These are phyloP conservation scores for Xylaria acuta DNA, from an alignment of 495 filamentous ascomycete genomes.

Conservation along the genomic window DNA sequence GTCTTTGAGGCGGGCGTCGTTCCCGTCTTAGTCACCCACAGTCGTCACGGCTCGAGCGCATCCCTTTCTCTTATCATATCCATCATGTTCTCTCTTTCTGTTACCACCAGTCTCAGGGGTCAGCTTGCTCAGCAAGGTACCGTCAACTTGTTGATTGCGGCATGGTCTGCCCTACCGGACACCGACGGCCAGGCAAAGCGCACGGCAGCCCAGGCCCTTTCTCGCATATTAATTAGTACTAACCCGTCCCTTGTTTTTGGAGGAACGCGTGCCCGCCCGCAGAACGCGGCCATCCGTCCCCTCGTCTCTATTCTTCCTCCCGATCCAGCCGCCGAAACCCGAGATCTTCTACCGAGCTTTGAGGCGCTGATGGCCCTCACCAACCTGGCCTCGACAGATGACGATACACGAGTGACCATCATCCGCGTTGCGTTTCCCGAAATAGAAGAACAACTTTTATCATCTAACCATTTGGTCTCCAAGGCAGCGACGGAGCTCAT, in stretches of 20 bases:
- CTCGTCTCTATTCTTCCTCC: slow-evolving; percentile 72
- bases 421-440: slow-evolving; percentile 72
- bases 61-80: slow-evolving; percentile 72
- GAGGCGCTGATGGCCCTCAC: slow-evolving; percentile 91
- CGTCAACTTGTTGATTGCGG: slow-evolving; percentile 78
- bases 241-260: slow-evolving; percentile 88
- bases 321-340: slow-evolving; percentile 64
- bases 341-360: slow-evolving; percentile 87
- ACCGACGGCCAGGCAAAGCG: slow-evolving; percentile 59
- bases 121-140: slow-evolving; percentile 89
- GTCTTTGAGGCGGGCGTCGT: slow-evolving; percentile 79
- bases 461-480: slow-evolving; percentile 74
- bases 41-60: slow-evolving; percentile 67
- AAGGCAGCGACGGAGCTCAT: slow-evolving; percentile 87
- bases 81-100: slow-evolving; percentile 78
- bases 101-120: slow-evolving; percentile 72
- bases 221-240: slow-evolving; percentile 88
- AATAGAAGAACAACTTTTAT: slow-evolving; percentile 83
- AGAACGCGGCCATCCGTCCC: slow-evolving; percentile 78
- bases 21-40: slow-evolving; percentile 72
- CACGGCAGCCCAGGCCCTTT: slow-evolving; percentile 81
- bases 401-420: slow-evolving; percentile 71
- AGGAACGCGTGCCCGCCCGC: slow-evolving; percentile 71
- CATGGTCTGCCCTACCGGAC: slow-evolving; percentile 64
- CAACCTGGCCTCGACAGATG: slow-evolving; percentile 83